Evolutionary conservation across 1,284 basidiomycete species (phyloP).

Genomic region (Garcileccinum viscosum): DNA sequence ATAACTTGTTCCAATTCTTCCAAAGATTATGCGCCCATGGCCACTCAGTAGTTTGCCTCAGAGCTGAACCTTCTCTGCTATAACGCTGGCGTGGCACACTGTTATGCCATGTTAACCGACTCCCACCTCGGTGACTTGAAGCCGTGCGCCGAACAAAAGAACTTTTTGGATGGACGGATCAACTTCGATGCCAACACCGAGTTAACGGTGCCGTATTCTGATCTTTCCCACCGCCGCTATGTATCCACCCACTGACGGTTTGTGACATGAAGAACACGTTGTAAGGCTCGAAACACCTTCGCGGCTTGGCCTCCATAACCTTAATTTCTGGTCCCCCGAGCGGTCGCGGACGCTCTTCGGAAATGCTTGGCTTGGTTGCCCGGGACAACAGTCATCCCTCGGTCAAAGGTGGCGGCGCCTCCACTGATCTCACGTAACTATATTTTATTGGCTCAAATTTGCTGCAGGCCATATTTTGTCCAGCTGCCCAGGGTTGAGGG

Average conservation of each 20-base stretch:
- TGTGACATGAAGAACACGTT: neutral
- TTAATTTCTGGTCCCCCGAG: neutral
- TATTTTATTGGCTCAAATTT: neutral
- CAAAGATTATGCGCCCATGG: neutral
- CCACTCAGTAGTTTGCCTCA: neutral
- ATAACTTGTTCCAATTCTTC: neutral
- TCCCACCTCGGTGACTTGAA: constrained; percentile 1
- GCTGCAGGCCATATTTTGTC: neutral
- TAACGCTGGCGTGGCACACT: constrained; percentile 4
- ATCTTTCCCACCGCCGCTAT: neutral
- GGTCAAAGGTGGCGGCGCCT: constrained; percentile 8
- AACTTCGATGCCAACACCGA: neutral
- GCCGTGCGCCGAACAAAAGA: neutral
- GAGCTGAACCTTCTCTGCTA: neutral
- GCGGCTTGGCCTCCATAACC: constrained; percentile 1
- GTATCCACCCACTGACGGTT: neutral
- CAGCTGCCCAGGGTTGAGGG: neutral
- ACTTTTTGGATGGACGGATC: neutral
- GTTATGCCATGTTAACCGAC: neutral
- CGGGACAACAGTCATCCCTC: neutral
- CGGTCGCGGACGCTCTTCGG: constrained; percentile 4
- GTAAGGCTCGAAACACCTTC: constrained; percentile 11
- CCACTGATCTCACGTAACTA: neutral
- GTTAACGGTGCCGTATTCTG: neutral
- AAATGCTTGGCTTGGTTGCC: neutral